Evolutionary conservation across 768 basidiomycete species (phyloP).

Genomic region (Macrolepiota fuliginosa): DNA sequence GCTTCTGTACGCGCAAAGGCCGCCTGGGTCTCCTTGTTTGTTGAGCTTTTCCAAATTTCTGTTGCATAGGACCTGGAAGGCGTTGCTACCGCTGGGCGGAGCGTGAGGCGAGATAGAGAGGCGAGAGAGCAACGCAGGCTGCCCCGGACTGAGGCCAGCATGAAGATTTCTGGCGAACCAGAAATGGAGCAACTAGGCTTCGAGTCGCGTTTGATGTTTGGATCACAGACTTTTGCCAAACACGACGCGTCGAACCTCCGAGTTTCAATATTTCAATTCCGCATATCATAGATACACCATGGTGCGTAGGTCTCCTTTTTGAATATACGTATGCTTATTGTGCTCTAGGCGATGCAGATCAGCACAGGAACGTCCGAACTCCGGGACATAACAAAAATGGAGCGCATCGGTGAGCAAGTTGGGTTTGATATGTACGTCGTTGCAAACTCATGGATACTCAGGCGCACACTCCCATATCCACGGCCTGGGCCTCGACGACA

Average conservation of each 20-base stretch:
- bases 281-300: conserved; percentile 11
- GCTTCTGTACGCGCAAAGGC: conserved; percentile 51
- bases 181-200: conserved; percentile 19
- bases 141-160: conserved; percentile 45
- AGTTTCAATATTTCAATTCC: not conserved
- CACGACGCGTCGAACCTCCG: conserved; percentile 13
- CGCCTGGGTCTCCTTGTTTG: conserved; percentile 31
- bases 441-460: conserved; percentile 26
- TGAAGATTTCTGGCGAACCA: conserved; percentile 22
- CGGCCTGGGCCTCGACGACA: conserved; percentile 90
- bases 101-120: conserved; percentile 19
- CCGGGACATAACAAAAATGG: conserved; percentile 88
- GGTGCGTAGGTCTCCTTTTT: not conserved
- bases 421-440: not conserved
- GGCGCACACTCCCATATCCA: conserved; percentile 94
- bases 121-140: conserved; percentile 35
- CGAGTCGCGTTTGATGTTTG: conserved; percentile 15
- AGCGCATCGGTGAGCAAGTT: conserved; percentile 70
- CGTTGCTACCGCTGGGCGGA: conserved; percentile 12
- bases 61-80: conserved; percentile 34
- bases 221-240: conserved; percentile 13
- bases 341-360: conserved; percentile 65
- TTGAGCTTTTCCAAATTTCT: conserved; percentile 33
- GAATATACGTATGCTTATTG: not conserved
- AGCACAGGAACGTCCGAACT: conserved; percentile 75